Percentiles rank a stretch among this genome's conserved stretches.
These are phyloP conservation scores for Mitragyna speciosa DNA, from an alignment of 257 asterid genomes.

Conservation along the genomic window DNA sequence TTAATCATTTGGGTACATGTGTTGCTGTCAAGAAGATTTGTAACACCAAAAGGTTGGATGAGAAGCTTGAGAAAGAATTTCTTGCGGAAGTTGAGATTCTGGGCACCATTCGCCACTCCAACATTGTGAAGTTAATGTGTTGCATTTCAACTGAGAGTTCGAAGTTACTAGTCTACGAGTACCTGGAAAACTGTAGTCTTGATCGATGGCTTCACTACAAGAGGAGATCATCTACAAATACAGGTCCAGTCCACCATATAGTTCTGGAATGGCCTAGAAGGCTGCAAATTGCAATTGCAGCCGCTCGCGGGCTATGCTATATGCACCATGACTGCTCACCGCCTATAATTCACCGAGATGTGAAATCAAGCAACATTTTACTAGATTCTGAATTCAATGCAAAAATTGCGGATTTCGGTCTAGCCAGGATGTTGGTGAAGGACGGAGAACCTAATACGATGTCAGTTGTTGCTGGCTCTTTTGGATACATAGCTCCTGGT, in stretches of 20 bases:
- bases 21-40: constrained; percentile 83
- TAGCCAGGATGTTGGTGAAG: constrained; percentile 45
- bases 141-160: constrained; percentile 59
- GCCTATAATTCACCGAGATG: constrained; percentile 51
- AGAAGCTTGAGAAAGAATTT: constrained; percentile 61
- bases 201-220: constrained; percentile 73
- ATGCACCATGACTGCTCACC: constrained; percentile 44
- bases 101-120: constrained; percentile 66
- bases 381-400: constrained; percentile 47
- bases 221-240: constrained; percentile 16
- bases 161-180: constrained; percentile 74
- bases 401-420: constrained; percentile 62
- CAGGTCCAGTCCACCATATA: constrained; percentile 41
- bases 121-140: constrained; percentile 77
- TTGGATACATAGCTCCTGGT: constrained; percentile 53
- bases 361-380: constrained; percentile 54
- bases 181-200: constrained; percentile 73
- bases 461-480: constrained; percentile 44
- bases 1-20: constrained; percentile 36
- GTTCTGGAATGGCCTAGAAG: constrained; percentile 44
- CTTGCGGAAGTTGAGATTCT: constrained; percentile 66
- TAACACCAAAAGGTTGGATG: constrained; percentile 43
- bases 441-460: constrained; percentile 36
- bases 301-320: constrained; percentile 40
- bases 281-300: constrained; percentile 39